Conservation (phyloP, 345 rosid species). For the Dipteronia dyeriana region DNA sequence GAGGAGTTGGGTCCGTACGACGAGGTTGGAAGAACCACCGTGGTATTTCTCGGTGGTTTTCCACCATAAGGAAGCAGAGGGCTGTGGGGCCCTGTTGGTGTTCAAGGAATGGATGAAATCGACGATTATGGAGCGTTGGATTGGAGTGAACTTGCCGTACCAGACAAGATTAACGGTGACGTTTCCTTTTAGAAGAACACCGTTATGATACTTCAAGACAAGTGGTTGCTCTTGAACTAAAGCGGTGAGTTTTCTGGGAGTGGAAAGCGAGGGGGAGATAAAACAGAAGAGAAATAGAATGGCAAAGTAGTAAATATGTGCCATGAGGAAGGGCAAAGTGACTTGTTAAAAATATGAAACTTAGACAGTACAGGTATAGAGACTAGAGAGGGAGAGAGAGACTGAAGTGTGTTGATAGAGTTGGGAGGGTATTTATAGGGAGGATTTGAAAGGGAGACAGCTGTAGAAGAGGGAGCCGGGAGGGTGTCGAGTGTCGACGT, state of each 20-base stretch:
- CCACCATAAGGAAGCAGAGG: constrained; percentile 83
- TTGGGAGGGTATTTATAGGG: constrained; percentile 16
- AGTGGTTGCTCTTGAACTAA: constrained; percentile 81
- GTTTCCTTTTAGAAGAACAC: constrained; percentile 61
- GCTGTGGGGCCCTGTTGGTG: constrained; percentile 27
- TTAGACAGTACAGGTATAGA: too few relatives aligned
- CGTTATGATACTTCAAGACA: constrained; percentile 65
- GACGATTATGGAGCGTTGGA: constrained; percentile 70
- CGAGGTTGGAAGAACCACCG: constrained; percentile 45
- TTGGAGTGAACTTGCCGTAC: constrained; percentile 77
- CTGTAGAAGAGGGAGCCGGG: constrained; percentile 20
- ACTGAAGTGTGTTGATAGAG: not conserved
- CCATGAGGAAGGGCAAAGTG: constrained; percentile 29
- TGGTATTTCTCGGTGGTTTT: constrained; percentile 72
- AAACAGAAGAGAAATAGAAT: constrained; percentile 25
- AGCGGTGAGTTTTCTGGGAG: constrained; percentile 27
- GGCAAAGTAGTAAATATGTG: constrained; percentile 39
- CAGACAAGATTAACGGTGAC: constrained; percentile 72
- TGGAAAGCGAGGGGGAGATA: constrained; percentile 27
- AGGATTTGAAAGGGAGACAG: constrained; percentile 18
- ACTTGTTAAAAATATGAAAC: too few relatives aligned
- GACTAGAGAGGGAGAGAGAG: not conserved
- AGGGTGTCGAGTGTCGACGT: constrained; percentile 31
- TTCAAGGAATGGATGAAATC: constrained; percentile 72
- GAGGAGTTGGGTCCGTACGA: constrained; percentile 63